Conservation (phyloP, 768 basidiomycete species). For the Leccinum imitatum region DNA sequence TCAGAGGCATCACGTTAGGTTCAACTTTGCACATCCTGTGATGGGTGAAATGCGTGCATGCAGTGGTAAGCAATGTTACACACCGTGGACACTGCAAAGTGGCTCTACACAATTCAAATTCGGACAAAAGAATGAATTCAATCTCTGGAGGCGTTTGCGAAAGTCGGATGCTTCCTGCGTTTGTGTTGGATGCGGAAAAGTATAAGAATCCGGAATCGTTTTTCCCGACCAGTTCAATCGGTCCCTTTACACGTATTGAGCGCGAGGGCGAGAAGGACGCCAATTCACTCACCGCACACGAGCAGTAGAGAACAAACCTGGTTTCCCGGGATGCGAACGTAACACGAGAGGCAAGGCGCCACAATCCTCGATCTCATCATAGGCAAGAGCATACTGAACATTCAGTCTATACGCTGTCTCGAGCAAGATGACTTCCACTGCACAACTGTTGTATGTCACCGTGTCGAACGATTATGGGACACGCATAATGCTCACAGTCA, state of each 20-base stretch:
- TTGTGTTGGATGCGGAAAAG: slow-evolving; percentile 5
- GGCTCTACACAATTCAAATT: slow-evolving; percentile 50
- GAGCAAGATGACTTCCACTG: slow-evolving; percentile 51
- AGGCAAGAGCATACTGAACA: slow-evolving; percentile 35
- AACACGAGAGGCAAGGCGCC: slow-evolving; percentile 44
- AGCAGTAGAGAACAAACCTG: slow-evolving; percentile 27
- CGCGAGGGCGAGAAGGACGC: slow-evolving; percentile 23
- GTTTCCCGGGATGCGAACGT: slow-evolving; percentile 23
- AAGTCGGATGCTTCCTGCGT: slow-evolving; percentile 16
- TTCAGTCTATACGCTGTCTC: slow-evolving; percentile 49
- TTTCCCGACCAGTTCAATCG: slow-evolving; percentile 28
- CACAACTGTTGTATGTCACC: slow-evolving; percentile 18
- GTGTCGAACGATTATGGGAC: slow-evolving; percentile 11
- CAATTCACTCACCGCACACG: slow-evolving; percentile 22
- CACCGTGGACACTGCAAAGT: slow-evolving; percentile 53
- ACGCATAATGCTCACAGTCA: slow-evolving; percentile 37
- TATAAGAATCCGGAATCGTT: slow-evolving; percentile 22
- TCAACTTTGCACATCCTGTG: slow-evolving; percentile 22
- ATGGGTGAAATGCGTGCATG: slow-evolving; percentile 19
- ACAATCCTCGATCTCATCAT: slow-evolving; percentile 49
- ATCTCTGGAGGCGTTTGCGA: slow-evolving; percentile 32
- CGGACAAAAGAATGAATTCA: slow-evolving; percentile 49
- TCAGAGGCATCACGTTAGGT: slow-evolving; percentile 16
- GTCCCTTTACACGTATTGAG: slow-evolving; percentile 29
- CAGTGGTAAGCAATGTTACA: slow-evolving; percentile 12